These are phyloP conservation scores for Gardenia jasminoides DNA, from an alignment of 257 asterid species.

Conservation along the genomic window DNA sequence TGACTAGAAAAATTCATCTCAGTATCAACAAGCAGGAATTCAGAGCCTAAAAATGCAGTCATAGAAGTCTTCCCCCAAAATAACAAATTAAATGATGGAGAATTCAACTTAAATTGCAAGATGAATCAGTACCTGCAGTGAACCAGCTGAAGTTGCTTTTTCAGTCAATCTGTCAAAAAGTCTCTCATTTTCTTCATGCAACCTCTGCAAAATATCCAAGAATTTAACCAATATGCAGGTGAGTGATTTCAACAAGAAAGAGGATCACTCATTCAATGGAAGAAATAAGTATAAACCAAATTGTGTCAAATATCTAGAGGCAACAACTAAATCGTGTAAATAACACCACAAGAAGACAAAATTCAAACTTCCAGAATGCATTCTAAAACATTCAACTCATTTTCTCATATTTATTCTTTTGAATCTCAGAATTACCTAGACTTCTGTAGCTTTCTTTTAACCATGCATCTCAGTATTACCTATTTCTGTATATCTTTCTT, in stretches of 20 bases:
- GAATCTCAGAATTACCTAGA: not conserved
- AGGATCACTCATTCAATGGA: not conserved
- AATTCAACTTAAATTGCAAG: not conserved
- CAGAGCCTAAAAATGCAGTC: not conserved
- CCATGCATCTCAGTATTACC: not conserved
- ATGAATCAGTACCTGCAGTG: conserved; percentile 61
- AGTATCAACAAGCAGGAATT: not conserved
- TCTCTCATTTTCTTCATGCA: conserved; percentile 98
- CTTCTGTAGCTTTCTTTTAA: not conserved
- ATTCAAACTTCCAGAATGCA: not conserved
- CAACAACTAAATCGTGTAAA: not conserved
- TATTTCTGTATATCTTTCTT: not conserved
- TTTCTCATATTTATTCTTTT: not conserved
- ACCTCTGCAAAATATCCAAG: conserved; percentile 49
- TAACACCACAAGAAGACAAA: not conserved
- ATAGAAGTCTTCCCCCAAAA: not conserved
- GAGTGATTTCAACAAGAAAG: not conserved
- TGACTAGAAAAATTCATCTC: not conserved
- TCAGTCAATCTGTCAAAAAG: conserved; percentile 92
- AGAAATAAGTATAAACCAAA: not conserved
- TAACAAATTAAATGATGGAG: not conserved
- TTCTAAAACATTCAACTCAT: not conserved
- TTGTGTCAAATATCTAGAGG: not conserved
- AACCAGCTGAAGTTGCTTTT: conserved; percentile 72
- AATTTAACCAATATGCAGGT: not conserved